Base-by-base conservation (phyloP, 805 yeast genomes). In the Metschnikowia peoriensis region DNA sequence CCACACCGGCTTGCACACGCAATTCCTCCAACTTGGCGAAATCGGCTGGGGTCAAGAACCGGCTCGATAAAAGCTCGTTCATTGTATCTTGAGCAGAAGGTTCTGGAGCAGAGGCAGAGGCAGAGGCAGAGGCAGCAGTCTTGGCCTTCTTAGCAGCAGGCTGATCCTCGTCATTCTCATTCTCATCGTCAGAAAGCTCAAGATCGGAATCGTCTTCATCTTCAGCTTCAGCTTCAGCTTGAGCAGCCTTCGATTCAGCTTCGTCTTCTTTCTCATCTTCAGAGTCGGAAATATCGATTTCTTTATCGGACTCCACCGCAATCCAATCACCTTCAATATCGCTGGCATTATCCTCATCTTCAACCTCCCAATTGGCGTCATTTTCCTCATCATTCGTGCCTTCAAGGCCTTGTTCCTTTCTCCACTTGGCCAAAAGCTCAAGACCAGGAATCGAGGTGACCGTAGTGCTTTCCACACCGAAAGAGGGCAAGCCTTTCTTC, bases 11-110 rank as follows among this genome's bases (percentile, higher is more conserved):
- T 69, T 88, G 85, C 15, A 83, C 77, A 64, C 84, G 82, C 62
- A 94, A 80, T 70, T 94, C 97, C 64, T 93, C 93, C 62, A 94
- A 78, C 71, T 93, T 93, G 56, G 97, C 97, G 67, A 92, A 94
- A 75, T 94, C 99, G 0, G 98, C 97, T 22, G 99, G 99, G 0
- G 99, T 94, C 61, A 94, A 79, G 55, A 94, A 87, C 61, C 88
- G 83, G 46, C 83, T 80, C n/a, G 88, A 79, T 38, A 85, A 87
- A 58, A 89, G 59, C 52, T 83, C 83, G 51, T 77, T 73, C 74
- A 70, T 70, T 17, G 69, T 68, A 50, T 62, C 56, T 43, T 69
- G 67, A 22, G 59, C 54, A 68, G 70, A 39, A 64, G 61, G 47
- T 71, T 58, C 59, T 29, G 50, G 52, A 38, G 47, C 51, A 69